phyloP scores from a whole-genome alignment of 257 asterid genomes.

The Paulownia fortunei region DNA sequence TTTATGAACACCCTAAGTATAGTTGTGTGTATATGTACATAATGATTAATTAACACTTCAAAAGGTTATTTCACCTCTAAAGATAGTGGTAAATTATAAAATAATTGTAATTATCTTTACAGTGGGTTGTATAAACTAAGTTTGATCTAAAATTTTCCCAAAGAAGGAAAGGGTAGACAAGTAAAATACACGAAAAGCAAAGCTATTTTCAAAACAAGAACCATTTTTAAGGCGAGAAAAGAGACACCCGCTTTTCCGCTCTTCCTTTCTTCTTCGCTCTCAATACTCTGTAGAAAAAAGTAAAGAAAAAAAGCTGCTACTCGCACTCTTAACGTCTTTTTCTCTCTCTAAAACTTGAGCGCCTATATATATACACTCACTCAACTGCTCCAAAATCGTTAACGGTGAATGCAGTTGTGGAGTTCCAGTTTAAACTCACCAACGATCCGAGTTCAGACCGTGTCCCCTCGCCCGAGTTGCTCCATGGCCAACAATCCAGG shows the following conservation, averaged over 20 bases:
- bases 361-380: constrained; percentile 2
- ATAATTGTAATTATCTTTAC: too few species aligned
- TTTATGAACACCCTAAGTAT: too few species aligned
- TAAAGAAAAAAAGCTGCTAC: constrained; percentile 33
- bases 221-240: constrained; percentile 26
- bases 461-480: constrained; percentile 22
- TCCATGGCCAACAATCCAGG: constrained; percentile 81
- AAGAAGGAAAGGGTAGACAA: constrained; percentile 7
- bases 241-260: constrained; percentile 36
- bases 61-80: too few species aligned
- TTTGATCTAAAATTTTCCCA: not conserved
- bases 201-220: constrained; percentile 19
- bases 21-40: too few species aligned
- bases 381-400: not conserved
- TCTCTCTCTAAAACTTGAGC: constrained; percentile 15
- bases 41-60: too few species aligned
- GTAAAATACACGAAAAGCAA: constrained; percentile 21
- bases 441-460: constrained; percentile 19
- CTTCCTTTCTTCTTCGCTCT: constrained; percentile 45
- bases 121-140: too few species aligned
- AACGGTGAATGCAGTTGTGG: constrained; percentile 25
- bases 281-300: constrained; percentile 32
- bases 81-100: too few species aligned
- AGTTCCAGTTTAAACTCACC: constrained; percentile 25
- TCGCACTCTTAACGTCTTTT: constrained; percentile 17